Evolutionary conservation across 2,329 filamentous ascomycete genomes (phyloP), one percentile per base, ranked within the genome.

Genomic region (Rutstroemia sp.): DNA sequence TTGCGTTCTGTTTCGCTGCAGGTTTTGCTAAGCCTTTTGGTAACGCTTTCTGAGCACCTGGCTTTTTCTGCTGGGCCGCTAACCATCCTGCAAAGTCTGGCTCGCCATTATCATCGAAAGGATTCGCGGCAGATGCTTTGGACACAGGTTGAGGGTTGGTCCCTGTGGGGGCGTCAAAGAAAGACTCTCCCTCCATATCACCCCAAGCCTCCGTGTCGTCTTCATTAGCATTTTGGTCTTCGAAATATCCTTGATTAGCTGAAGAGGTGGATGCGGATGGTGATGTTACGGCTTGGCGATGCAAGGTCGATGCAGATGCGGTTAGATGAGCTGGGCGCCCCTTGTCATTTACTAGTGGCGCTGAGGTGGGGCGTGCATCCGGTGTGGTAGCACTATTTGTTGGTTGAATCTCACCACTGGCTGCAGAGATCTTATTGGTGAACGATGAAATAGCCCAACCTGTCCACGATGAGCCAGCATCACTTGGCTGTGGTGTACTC

Each of bases 371-470:
- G 23, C 75, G 74, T 14, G 73, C 72, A 19, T 78, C 72, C 12
- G 74, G 67, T 0, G 73, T 66, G 3, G 75, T 66, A 2, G 72
- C 70, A 59, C 78, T 78, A 53, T 76, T 72, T 30, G 69, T 71
- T 49, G 74, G 12, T 67, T 92, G 79, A 61, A 99, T 99, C 57
- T 96, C 88, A 18, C 94, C 94, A 8, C 87, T 87, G 0, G 90
- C 91, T 0, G 88, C 74, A 1, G 90, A 86, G 12, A 97, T 71
- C 67, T 96, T 96, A 72, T 97, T 97, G 2, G 94, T 97, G 69
- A 99, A 99, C 1, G 91, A 96, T 0, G 94, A 97, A 54, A 99
- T 96, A 1, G 94, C 94, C 94, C 94, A 99, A 12, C 94, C 94
- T 1, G 94, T 84, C 94, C 94, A 97, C 4, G 79, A 79, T 2